These are phyloP conservation scores for Ormosia emarginata DNA, from an alignment of 306 rosid genomes.

Conservation along the genomic window DNA sequence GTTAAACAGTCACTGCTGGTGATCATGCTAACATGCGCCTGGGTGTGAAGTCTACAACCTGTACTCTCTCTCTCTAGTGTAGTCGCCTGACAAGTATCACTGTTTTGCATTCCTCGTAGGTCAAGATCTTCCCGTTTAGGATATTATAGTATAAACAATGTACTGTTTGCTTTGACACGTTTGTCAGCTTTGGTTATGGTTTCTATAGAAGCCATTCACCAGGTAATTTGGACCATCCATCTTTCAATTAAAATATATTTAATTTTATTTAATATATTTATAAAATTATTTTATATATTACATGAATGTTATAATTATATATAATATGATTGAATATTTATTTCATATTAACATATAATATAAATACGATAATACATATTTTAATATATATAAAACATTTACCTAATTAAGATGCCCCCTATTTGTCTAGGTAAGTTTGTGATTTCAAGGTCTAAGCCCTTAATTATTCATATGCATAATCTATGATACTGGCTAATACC, in stretches of 20 bases:
- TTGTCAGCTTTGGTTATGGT: conserved; percentile 22
- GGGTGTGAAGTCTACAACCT: background rate
- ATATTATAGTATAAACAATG: conserved; percentile 18
- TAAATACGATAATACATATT: no score
- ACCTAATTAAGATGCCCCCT: conserved; percentile 18
- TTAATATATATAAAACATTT: no score
- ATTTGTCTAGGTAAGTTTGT: background rate
- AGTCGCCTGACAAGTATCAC: conserved; percentile 27
- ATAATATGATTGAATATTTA: no score
- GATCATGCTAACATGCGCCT: conserved; percentile 30
- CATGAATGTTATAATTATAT: no score
- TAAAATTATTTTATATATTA: no score
- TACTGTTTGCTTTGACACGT: conserved; percentile 34
- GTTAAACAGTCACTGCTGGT: background rate
- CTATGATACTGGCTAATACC: background rate
- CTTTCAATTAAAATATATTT: no score
- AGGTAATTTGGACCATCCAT: no score
- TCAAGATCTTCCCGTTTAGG: conserved; percentile 37
- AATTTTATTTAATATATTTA: no score
- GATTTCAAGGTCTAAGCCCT: background rate
- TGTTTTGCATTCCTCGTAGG: conserved; percentile 29
- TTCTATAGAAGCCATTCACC: conserved; percentile 15
- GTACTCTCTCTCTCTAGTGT: background rate
- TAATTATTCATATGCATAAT: background rate
- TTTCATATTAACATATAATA: no score